Percentiles rank a stretch among this genome's conserved stretches.
phyloP scores from a whole-genome alignment of 2,329 filamentous ascomycete species.

The Colletotrichum sp. region DNA sequence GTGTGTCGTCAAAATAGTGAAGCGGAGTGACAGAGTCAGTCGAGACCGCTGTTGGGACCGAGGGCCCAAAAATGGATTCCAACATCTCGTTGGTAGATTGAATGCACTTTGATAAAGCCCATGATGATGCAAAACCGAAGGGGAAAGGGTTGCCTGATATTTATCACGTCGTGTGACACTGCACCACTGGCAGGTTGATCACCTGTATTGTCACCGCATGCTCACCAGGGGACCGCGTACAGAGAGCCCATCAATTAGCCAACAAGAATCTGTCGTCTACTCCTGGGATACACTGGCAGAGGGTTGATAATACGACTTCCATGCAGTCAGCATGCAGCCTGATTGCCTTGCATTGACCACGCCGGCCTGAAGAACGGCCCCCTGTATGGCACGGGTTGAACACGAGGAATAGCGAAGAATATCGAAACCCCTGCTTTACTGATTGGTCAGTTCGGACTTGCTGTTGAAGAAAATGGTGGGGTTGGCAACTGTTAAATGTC shows the following conservation, averaged over 20 bases:
- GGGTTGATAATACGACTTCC: background rate
- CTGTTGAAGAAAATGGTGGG: background rate
- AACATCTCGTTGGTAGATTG: background rate
- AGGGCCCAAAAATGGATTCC: background rate
- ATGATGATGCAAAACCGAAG: background rate
- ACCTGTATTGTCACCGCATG: background rate
- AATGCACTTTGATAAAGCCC: background rate
- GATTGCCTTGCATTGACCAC: background rate
- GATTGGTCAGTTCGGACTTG: background rate
- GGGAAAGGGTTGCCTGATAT: rapidly evolving
- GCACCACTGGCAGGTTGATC: background rate
- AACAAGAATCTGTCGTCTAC: background rate
- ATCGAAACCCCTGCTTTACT: background rate
- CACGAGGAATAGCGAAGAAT: background rate
- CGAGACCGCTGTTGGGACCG: background rate
- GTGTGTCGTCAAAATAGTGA: background rate
- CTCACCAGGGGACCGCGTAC: background rate
- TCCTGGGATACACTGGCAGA: background rate
- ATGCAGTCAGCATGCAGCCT: background rate
- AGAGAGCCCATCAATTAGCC: background rate
- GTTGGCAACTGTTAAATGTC: background rate
- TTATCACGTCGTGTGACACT: background rate
- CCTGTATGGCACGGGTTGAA: background rate
- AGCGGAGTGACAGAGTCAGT: background rate
- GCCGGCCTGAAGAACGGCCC: background rate